These are phyloP conservation scores for Candida anutae DNA, from an alignment of 1,139 yeast species.

Conservation along the genomic window DNA sequence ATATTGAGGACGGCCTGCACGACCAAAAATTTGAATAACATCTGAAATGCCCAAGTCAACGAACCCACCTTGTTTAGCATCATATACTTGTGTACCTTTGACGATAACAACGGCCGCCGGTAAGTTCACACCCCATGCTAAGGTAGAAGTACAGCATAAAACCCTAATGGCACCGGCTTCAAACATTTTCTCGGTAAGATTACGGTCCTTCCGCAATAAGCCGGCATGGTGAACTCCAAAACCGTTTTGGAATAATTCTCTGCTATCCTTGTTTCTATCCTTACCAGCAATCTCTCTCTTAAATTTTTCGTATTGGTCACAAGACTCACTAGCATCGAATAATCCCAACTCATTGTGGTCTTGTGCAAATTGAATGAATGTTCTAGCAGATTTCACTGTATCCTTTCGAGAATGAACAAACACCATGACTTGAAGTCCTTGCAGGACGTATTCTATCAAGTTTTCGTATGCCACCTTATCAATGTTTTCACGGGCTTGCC, in stretches of 20 bases:
- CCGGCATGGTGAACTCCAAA: conserved; percentile 98
- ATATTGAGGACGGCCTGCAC: conserved; percentile 99
- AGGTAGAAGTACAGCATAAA: conserved; percentile 90
- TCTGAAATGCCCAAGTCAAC: conserved; percentile 92
- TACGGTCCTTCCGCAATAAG: conserved; percentile 86
- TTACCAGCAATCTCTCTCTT: conserved; percentile 59
- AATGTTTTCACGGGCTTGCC: conserved; percentile 65
- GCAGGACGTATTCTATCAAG: conserved; percentile 53
- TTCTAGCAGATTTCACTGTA: conserved; percentile 75
- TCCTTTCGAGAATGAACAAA: conserved; percentile 95
- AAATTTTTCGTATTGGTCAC: conserved; percentile 37
- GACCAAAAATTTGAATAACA: conserved; percentile 95
- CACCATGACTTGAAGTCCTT: conserved; percentile 90
- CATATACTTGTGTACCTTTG: conserved; percentile 94
- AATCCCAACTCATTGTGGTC: conserved; percentile 45
- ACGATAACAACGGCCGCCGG: conserved; percentile 98
- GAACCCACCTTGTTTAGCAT: conserved; percentile 91
- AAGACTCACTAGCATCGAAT: conserved; percentile 54
- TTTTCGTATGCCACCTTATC: conserved; percentile 77
- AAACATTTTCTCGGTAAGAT: conserved; percentile 83
- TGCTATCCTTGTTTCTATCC: conserved; percentile 70
- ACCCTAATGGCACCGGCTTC: conserved; percentile 81
- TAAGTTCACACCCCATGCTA: conserved; percentile 98
- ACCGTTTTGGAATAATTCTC: conserved; percentile 74
- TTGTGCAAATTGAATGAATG: conserved; percentile 64